Base-by-base conservation (phyloP, 257 asterid species). In the Primulina tabacum region DNA sequence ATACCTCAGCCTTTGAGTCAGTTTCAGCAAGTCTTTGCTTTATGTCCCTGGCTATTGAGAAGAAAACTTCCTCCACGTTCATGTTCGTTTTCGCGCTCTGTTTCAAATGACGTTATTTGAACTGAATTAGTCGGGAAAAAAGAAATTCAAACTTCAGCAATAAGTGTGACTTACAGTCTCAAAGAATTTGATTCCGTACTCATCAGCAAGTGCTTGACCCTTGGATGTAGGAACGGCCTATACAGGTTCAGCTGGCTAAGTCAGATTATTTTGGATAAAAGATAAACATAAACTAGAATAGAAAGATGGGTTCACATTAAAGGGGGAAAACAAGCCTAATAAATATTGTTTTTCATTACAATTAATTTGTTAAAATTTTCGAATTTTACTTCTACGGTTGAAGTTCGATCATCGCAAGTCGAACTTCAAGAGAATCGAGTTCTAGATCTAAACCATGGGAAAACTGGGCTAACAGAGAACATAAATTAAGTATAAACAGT, bases 161-260 rank as follows among this genome's bases (percentile, higher is more conserved):
- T 38, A 68, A 65, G 38, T 58, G 73, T 7, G 69, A 76, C 96
- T 89, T 81, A 92, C 98, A 26, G 97, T 89, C 88, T 89, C 96
- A 62, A 88, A 92, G 87, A 92, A 92, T 76, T 92, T 92, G 69
- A 92, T 92, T 71, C 96, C 96, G 17, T 86, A 92, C 84, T 92
- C 98, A 84, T 92, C 98, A 14, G 98, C 98, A 6, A 92, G 87
- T 64, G 97, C 98, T 81, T 92, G 96, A 72, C 98, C 98, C 81
- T 79, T 92, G 68, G 98, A 83, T 64, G 96, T 92, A 40, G 96
- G 95, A 76, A 92, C 90, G 58, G 96, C 98, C 98, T 89, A 64
- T 24, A 77, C 60, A 79, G 65, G 35, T 62, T 62, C 37, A 21
- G 29, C 26, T 18, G 43, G 58, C 63, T 65, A 56, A 73, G 66